These are phyloP conservation scores for Rhodotorula sp. DNA, from an alignment of 1,284 basidiomycete genomes.

Conservation along the genomic window DNA sequence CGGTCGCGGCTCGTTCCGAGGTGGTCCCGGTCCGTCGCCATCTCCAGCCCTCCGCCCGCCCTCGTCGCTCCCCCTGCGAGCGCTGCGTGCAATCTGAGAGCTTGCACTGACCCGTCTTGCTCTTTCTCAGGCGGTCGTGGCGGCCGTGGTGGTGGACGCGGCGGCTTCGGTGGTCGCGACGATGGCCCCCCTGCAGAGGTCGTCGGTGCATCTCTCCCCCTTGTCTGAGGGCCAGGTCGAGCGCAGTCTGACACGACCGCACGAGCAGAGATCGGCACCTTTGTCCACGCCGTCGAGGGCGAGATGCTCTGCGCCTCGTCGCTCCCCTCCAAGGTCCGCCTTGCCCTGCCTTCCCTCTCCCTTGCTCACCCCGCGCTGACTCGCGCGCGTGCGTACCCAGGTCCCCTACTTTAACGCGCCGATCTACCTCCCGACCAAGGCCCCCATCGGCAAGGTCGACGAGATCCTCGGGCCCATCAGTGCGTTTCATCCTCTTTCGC, in stretches of 20 bases:
- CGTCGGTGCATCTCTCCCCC: constrained; percentile 40
- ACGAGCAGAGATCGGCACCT: constrained; percentile 58
- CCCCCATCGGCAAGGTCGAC: constrained; percentile 90
- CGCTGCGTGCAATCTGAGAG: not conserved
- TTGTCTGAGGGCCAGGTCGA: not conserved
- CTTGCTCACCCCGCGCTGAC: not conserved
- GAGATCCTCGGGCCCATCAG: constrained; percentile 95
- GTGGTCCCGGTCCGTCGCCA: constrained; percentile 23
- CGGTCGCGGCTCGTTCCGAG: constrained; percentile 41
- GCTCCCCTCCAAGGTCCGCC: constrained; percentile 70
- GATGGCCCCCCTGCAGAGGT: constrained; percentile 50
- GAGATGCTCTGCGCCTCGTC: constrained; percentile 95
- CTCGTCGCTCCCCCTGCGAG: too few relatives aligned
- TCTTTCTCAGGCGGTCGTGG: constrained; percentile 58
- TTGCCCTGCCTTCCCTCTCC: not conserved
- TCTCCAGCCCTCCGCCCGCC: not conserved
- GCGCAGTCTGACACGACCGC: not conserved
- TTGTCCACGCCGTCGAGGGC: constrained; percentile 92
- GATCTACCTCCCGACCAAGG: constrained; percentile 98
- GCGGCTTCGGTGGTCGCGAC: constrained; percentile 46
- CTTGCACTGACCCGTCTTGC: constrained; percentile 2
- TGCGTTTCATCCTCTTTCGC: constrained; percentile 8
- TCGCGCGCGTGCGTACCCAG: constrained; percentile 33
- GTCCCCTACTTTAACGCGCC: constrained; percentile 99
- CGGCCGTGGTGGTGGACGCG: constrained; percentile 43